Evolutionary conservation across 2,329 filamentous ascomycete genomes (phyloP).

Genomic region (Samsoniella hepiali): DNA sequence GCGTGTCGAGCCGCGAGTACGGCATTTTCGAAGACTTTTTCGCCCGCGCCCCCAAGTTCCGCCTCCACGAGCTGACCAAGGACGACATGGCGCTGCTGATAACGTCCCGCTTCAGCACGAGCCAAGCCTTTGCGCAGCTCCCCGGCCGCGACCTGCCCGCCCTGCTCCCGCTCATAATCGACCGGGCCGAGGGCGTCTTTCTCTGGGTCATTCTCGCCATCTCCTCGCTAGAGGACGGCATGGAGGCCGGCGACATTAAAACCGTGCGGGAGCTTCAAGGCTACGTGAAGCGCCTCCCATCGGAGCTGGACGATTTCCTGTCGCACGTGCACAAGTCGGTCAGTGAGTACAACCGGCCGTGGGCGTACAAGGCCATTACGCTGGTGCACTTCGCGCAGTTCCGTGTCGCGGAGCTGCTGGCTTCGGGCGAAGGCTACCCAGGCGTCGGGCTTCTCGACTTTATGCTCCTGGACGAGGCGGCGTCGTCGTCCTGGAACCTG

Average conservation of each 20-base stretch:
- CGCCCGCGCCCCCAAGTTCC: background rate
- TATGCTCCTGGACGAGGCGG: constrained; percentile 12
- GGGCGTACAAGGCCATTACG: constrained; percentile 12
- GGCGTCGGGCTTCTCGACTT: background rate
- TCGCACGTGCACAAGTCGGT: background rate
- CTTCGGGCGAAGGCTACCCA: background rate
- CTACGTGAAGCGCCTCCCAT: background rate
- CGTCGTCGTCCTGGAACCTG: constrained; percentile 10
- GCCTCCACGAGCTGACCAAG: constrained; percentile 14
- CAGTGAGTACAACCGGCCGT: background rate
- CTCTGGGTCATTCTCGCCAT: constrained; percentile 17
- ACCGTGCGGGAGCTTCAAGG: background rate
- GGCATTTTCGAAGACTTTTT: constrained; percentile 13
- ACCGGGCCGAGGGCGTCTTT: constrained; percentile 15
- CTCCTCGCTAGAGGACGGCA: constrained; percentile 2
- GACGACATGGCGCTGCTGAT: constrained; percentile 8
- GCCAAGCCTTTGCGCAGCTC: background rate
- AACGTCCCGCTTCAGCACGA: background rate
- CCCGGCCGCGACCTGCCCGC: background rate
- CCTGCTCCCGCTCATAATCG: background rate
- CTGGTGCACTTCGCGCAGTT: constrained; percentile 7
- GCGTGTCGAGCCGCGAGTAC: constrained; percentile 13
- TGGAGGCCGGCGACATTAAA: background rate
- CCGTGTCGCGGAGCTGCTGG: background rate
- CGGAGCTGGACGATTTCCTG: constrained; percentile 9